Percentiles rank a stretch among this genome's conserved stretches.
Conservation (phyloP, 208 protist genomes). For the Acanthamoeba lenticulata region DNA sequence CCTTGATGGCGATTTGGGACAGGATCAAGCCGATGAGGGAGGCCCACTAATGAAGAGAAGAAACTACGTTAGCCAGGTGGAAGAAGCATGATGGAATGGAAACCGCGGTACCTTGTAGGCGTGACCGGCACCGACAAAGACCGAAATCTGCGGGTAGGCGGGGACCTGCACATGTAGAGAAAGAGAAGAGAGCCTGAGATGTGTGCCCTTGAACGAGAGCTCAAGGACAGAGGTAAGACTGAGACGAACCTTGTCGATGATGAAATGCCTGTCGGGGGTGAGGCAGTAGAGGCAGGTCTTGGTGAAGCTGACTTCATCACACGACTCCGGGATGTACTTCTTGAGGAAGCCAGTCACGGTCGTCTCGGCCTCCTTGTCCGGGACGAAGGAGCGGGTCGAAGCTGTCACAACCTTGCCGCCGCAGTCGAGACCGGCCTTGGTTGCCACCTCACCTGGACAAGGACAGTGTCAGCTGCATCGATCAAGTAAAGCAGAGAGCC, state of each 20-base stretch:
- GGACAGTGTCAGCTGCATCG: background rate
- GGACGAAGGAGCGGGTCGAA: background rate
- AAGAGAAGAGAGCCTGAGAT: background rate
- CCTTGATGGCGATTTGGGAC: conserved; percentile 32
- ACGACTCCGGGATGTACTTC: conserved; percentile 38
- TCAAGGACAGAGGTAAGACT: background rate
- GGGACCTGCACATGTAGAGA: background rate
- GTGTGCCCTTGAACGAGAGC: background rate
- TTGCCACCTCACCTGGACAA: conserved; percentile 41
- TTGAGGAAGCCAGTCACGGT: conserved; percentile 42
- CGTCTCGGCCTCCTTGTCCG: background rate
- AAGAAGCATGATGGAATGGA: too few relatives aligned
- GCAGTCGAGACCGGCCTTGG: conserved; percentile 33
- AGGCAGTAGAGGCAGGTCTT: conserved; percentile 54
- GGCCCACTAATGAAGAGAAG: too few relatives aligned
- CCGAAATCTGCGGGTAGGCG: conserved; percentile 29
- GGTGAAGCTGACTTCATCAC: background rate
- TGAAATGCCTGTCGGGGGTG: conserved; percentile 32
- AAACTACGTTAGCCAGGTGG: too few relatives aligned
- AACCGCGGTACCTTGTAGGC: too few relatives aligned
- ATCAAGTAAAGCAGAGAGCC: background rate
- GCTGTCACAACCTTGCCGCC: conserved; percentile 19
- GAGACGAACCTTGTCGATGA: conserved; percentile 53
- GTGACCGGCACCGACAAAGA: conserved; percentile 13
- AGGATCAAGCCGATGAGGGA: conserved; percentile 52